A percentile compares a stretch with the other conserved stretches of the same genome.
Conservation (phyloP, 163 green algal genomes). For the Chloromonas sp. region DNA sequence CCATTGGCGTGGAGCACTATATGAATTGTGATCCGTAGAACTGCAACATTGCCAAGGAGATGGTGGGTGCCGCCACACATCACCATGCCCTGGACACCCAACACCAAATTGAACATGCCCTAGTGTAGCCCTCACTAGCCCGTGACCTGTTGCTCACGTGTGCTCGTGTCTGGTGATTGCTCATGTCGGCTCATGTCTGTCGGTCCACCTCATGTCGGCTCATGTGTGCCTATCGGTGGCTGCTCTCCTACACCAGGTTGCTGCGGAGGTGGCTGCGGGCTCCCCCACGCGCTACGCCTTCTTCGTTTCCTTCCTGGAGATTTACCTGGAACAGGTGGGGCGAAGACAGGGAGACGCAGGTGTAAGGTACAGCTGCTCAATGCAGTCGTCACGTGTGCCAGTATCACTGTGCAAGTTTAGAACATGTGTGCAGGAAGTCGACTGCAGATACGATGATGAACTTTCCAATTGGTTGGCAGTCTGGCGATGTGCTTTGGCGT, state of each 20-base stretch:
- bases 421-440: slow-evolving; percentile 8
- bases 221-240: too few relatives aligned
- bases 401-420: too few relatives aligned
- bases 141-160: background rate
- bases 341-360: too few relatives aligned
- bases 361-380: too few relatives aligned
- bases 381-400: too few relatives aligned
- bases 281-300: slow-evolving; percentile 4
- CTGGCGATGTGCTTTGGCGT: too few relatives aligned
- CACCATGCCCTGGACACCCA: too few relatives aligned
- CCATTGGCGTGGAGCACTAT: background rate
- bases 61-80: too few relatives aligned
- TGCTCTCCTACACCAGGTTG: background rate
- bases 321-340: slow-evolving; percentile 56
- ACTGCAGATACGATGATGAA: too few relatives aligned
- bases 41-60: too few relatives aligned
- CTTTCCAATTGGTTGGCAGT: too few relatives aligned
- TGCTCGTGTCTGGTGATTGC: background rate
- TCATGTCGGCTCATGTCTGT: background rate
- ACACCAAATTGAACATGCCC: background rate
- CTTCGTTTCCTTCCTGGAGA: slow-evolving; percentile 42
- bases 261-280: background rate
- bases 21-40: background rate
- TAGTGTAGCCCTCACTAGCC: background rate
- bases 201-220: too few relatives aligned